phyloP scores from a whole-genome alignment of 352 stramenopile genomes.

The Halophytophthora batemanensis region DNA sequence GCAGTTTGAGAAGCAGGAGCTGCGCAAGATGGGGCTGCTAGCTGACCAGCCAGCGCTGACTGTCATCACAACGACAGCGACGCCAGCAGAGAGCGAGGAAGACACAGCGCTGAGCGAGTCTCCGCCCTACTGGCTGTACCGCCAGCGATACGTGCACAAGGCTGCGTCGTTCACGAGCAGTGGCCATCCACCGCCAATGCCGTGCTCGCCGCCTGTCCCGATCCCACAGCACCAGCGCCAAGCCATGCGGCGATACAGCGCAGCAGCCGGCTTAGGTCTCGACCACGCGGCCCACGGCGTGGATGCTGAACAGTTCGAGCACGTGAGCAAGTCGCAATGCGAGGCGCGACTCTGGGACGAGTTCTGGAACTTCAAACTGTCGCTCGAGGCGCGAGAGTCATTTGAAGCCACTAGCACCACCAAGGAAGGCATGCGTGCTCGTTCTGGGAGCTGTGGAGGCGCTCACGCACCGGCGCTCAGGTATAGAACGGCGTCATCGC shows the following conservation, averaged over 20 bases:
- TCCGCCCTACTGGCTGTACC: constrained; percentile 19
- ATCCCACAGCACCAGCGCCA: constrained; percentile 36
- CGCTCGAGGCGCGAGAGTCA: constrained; percentile 59
- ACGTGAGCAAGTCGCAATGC: constrained; percentile 34
- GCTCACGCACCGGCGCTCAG: constrained; percentile 10
- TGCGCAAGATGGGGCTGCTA: constrained; percentile 17
- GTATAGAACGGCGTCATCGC: constrained; percentile 30
- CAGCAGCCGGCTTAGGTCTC: constrained; percentile 11
- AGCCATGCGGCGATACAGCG: constrained; percentile 29
- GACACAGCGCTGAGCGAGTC: not conserved
- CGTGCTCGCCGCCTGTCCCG: constrained; percentile 49
- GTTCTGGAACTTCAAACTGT: constrained; percentile 75
- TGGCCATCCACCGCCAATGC: constrained; percentile 11
- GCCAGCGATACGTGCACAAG: constrained; percentile 16
- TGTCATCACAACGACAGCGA: not conserved
- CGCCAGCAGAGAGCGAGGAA: constrained; percentile 8
- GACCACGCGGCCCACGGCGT: constrained; percentile 11
- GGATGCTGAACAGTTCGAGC: constrained; percentile 11
- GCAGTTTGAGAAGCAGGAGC: constrained; percentile 31
- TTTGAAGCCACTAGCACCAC: constrained; percentile 31
- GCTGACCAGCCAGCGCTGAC: not conserved
- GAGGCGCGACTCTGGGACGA: constrained; percentile 58
- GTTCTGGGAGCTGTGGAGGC: constrained; percentile 2
- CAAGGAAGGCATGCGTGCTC: constrained; percentile 4
- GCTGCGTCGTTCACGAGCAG: constrained; percentile 32